phyloP scores from a whole-genome alignment of 352 stramenopile species.

The Globisporangium radiosum region DNA sequence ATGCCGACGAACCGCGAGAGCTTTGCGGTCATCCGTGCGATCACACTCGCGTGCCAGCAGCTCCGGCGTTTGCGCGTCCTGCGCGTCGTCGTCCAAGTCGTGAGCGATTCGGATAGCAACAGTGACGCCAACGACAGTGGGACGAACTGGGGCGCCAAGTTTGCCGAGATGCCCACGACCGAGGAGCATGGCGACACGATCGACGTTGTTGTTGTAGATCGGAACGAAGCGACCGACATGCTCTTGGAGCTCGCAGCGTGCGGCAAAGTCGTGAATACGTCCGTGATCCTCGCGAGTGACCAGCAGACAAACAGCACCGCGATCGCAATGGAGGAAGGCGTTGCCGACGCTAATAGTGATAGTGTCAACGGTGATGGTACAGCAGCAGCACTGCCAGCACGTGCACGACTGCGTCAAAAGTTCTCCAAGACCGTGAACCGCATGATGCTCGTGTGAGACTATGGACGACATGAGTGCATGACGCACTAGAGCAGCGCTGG shows the following conservation, averaged over 20 bases:
- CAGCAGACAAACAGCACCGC: conserved; percentile 19
- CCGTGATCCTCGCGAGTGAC: conserved; percentile 31
- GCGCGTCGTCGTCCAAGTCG: conserved; percentile 51
- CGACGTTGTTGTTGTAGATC: conserved; percentile 56
- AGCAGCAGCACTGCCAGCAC: conserved; percentile 14
- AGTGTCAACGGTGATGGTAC: neutral
- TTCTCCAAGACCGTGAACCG: conserved; percentile 36
- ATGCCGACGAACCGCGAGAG: conserved; percentile 53
- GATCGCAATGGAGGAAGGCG: conserved; percentile 31
- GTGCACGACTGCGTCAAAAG: conserved; percentile 25
- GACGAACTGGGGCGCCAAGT: conserved; percentile 31
- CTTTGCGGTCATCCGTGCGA: conserved; percentile 41
- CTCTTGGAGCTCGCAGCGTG: conserved; percentile 55
- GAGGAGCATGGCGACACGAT: conserved; percentile 58
- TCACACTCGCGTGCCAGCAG: conserved; percentile 41
- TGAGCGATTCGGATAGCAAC: conserved; percentile 9
- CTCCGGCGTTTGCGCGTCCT: conserved; percentile 39
- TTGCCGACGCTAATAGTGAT: neutral
- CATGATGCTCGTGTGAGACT: conserved; percentile 40
- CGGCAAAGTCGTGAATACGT: conserved; percentile 55
- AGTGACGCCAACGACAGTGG: conserved; percentile 13
- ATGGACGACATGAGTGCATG: too few species aligned
- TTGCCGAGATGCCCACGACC: conserved; percentile 44
- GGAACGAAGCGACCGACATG: conserved; percentile 56
- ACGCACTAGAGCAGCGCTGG: neutral